Evolutionary conservation across 2,329 filamentous ascomycete genomes (phyloP), one percentile per base, ranked within the genome.

Genomic region (Xylaria digitata): DNA sequence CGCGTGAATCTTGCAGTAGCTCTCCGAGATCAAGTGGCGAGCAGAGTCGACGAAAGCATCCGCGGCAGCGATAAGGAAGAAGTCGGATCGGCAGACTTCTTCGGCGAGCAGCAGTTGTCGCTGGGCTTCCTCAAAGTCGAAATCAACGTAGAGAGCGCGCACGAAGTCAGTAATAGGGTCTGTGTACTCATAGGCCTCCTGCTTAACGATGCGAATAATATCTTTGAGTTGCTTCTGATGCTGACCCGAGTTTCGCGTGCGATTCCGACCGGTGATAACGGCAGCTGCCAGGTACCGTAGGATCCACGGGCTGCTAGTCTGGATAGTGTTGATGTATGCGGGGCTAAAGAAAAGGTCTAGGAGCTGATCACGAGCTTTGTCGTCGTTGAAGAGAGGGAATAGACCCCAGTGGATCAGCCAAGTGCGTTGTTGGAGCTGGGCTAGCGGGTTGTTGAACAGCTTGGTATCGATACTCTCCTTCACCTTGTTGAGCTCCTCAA

Each of bases 181-280:
- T 77, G 85, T 88, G 86, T 99, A 99, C 84, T 99, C 96, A 85
- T 99, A 98, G 71, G 91, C 90, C 84, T 99, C 96, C 83, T 99
- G 96, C 81, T 93, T 91, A 71, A 99, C 93, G 72, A 99, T 94
- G 71, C 96, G 92, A 71, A 98, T 90, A 61, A 99, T 87, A 79
- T 99, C 96, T 87, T 99, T 99, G 78, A 99, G 86, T 84, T 99
- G 96, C 86, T 97, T 98, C 86, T 98, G 95, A 85, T 99, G 96
- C 75, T 89, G 85, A 72, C 90, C 89, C 65, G 91, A 92, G 84
- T 96, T 97, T 79, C 94, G 90, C 50, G 89, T 81, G 71, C 93
- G 91, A 79, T 86, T 90, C 68, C 93, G 92, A 84, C 95, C 96
- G 70, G 94, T 97, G 81, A 99, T 97, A 76, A 99, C 95, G 73